Percentiles rank a stretch among this genome's conserved stretches.
phyloP scores from a whole-genome alignment of 805 yeast genomes.

The Myxozyma vanderwaltii region DNA sequence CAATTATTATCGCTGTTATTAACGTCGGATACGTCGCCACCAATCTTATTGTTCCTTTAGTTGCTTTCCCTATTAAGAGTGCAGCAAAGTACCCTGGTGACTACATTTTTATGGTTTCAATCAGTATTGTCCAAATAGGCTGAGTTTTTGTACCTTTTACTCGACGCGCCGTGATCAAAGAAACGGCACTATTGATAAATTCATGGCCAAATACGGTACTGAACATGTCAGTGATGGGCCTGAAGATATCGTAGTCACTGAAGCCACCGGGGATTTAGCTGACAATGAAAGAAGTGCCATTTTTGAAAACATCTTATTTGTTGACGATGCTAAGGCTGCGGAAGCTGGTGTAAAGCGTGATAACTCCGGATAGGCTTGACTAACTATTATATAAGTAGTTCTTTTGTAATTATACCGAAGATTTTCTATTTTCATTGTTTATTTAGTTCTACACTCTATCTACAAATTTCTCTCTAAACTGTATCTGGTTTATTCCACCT shows the following conservation, averaged over 20 bases:
- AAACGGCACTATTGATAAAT: conserved; percentile 5
- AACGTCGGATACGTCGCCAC: conserved; percentile 32
- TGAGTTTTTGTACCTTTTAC: conserved; percentile 13
- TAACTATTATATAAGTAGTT: too few species aligned
- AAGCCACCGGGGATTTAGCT: neutral
- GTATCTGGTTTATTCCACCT: too few species aligned
- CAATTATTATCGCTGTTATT: conserved; percentile 22
- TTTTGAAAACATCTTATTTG: too few species aligned
- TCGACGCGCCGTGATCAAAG: conserved; percentile 16
- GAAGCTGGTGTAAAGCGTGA: too few species aligned
- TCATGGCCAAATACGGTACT: neutral
- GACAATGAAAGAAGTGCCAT: too few species aligned
- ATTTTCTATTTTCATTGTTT: too few species aligned
- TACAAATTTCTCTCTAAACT: too few species aligned
- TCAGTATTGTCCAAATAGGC: conserved; percentile 4
- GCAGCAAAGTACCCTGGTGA: conserved; percentile 24
- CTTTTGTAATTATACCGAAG: too few species aligned
- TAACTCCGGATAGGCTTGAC: too few species aligned
- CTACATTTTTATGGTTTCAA: conserved; percentile 12
- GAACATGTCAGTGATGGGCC: neutral
- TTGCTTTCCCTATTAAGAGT: conserved; percentile 23
- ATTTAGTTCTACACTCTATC: too few species aligned
- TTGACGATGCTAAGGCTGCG: too few species aligned
- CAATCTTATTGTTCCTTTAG: conserved; percentile 27
- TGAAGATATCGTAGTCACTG: neutral